Evolutionary conservation across 768 basidiomycete species (phyloP), one percentile per base, ranked within the genome.

Genomic region (Trichaptum fuscoviolaceum): DNA sequence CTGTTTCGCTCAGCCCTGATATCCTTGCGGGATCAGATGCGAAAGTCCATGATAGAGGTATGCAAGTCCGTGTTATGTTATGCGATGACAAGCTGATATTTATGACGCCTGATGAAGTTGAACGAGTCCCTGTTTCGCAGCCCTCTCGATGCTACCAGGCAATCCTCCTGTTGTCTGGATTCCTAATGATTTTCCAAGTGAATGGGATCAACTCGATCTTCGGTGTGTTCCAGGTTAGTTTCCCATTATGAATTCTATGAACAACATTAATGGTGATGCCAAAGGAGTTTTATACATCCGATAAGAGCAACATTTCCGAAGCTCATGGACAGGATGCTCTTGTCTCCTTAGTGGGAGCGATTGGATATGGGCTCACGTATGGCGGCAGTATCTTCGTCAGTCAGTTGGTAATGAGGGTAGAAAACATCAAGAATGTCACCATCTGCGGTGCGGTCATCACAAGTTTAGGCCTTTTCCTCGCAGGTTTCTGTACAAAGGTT

Each of bases 351-450:
- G 76, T 81, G 2, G 81, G 81, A 0, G 80, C 80, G 1, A 76
- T 82, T 24, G 81, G 79, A 0, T 76, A 77, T 34, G 79, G 81
- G 2, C 71, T 83, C 27, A 81, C 80, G 0, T 83, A 81, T 80
- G 80, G 80, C 65, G 81, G 81, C n/a, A 75, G 80, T 61, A 78
- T 82, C 62, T 78, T 79, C 65, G 80, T 81, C 36, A 80, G 78
- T 58, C 76, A 77, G 5, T 68, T 82, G 59, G 76, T 82, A 12
- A 73, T 77, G 9, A 73, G 75, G 9, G 63, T 75, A 7, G 70
- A 75, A 52, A 72, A 77, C 66, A 67, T 80, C 12, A 74, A 74
- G 59, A 67, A 76, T 35, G 75, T 82, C 64, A 78, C 78, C 0
- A 64, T 80, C 35, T 30, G 69, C 34, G 81, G 81, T 1, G 76